A percentile compares a stretch with the other conserved stretches of the same genome.
phyloP scores from a whole-genome alignment of 1,284 basidiomycete genomes.

The Malassezia furfur region DNA sequence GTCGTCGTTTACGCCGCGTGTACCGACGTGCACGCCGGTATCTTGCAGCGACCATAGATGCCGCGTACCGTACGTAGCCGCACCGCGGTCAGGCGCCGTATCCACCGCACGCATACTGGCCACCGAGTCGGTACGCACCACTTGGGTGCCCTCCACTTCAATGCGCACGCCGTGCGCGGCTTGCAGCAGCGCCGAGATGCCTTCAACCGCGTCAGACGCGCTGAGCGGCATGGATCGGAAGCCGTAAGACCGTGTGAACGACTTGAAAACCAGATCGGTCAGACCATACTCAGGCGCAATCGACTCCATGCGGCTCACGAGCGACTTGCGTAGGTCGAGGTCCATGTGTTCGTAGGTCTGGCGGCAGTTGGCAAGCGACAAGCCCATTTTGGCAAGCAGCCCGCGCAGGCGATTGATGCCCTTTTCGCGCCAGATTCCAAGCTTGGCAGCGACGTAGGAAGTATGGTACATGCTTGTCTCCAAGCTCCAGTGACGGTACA shows the following conservation, averaged over 20 bases:
- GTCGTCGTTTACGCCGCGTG: neutral
- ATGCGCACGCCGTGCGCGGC: constrained; percentile 79
- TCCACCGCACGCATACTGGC: neutral
- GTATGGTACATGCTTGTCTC: constrained; percentile 98
- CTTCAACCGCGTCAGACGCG: constrained; percentile 87
- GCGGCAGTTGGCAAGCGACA: constrained; percentile 83
- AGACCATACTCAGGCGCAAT: constrained; percentile 94
- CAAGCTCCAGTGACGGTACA: constrained; percentile 93
- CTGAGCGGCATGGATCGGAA: constrained; percentile 76
- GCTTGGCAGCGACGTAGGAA: constrained; percentile 83
- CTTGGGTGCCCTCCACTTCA: constrained; percentile 51
- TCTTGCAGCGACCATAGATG: constrained; percentile 8
- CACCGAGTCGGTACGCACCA: constrained; percentile 7
- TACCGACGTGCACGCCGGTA: neutral
- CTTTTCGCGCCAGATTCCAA: constrained; percentile 91
- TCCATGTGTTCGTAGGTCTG: constrained; percentile 94
- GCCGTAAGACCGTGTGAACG: constrained; percentile 81
- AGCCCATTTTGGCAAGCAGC: constrained; percentile 95
- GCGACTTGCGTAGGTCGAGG: constrained; percentile 74
- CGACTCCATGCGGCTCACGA: constrained; percentile 71
- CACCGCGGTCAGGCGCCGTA: neutral
- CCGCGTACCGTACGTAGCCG: constrained; percentile 4
- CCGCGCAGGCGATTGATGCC: constrained; percentile 81
- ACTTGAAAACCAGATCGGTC: constrained; percentile 84
- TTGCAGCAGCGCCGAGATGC: constrained; percentile 73